phyloP scores from a whole-genome alignment of 495 filamentous ascomycete genomes.

The Glarea lozoyensis region DNA sequence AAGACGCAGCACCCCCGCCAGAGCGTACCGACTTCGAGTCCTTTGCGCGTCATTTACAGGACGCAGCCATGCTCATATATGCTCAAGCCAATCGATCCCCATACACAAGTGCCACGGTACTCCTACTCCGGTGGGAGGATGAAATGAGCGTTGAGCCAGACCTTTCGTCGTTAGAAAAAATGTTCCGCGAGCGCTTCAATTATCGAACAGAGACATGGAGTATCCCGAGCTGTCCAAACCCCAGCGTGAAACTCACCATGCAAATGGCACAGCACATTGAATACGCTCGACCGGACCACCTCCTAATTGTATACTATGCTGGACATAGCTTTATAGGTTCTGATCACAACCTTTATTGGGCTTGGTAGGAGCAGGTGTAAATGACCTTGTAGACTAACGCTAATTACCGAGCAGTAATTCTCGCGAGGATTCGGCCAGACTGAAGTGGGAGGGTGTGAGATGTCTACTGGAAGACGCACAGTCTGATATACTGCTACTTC shows the following conservation, averaged over 20 bases:
- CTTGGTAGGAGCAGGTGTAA: constrained; percentile 32
- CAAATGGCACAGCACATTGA: constrained; percentile 33
- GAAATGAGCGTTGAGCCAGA: constrained; percentile 40
- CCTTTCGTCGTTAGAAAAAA: constrained; percentile 35
- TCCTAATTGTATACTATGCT: constrained; percentile 49
- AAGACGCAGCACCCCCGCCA: constrained; percentile 17
- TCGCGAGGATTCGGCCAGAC: constrained; percentile 19
- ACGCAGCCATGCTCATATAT: constrained; percentile 39
- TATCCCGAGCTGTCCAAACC: constrained; percentile 39
- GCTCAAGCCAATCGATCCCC: constrained; percentile 38
- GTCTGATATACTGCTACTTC: constrained; percentile 21
- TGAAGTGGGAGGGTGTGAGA: constrained; percentile 22
- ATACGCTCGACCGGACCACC: constrained; percentile 40
- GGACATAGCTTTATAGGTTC: constrained; percentile 38
- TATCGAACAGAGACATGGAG: constrained; percentile 42
- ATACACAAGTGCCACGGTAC: constrained; percentile 41
- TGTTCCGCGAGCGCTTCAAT: constrained; percentile 44
- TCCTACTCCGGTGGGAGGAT: constrained; percentile 47
- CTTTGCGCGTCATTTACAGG: constrained; percentile 48
- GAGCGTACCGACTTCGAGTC: constrained; percentile 43
- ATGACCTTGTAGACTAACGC: constrained; percentile 8
- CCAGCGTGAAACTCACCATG: constrained; percentile 43
- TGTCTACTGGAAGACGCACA: constrained; percentile 21
- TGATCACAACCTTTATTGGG: constrained; percentile 47
- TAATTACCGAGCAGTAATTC: constrained; percentile 19